Conservation (phyloP, 306 rosid species). For the Vigna unguiculata region DNA sequence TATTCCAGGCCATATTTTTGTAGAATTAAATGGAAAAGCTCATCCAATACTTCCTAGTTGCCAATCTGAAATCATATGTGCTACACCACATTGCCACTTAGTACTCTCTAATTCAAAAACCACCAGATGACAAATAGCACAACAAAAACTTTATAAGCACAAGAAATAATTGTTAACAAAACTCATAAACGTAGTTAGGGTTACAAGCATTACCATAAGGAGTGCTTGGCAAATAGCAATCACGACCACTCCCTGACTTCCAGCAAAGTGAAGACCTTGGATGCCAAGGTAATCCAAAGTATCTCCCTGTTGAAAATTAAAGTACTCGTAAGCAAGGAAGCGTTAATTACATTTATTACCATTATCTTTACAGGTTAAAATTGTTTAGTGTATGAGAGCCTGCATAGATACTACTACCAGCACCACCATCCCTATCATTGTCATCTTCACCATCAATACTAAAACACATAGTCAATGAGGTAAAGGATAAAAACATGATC, state of each 20-base stretch:
- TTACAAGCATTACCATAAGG: slow-evolving; percentile 71
- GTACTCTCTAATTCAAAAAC: background rate
- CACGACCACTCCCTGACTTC: slow-evolving; percentile 94
- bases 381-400: background rate
- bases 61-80: slow-evolving; percentile 32
- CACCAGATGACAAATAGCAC: slow-evolving; percentile 23
- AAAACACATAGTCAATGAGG: background rate
- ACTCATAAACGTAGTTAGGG: slow-evolving; percentile 6
- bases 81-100: slow-evolving; percentile 27
- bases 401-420: background rate
- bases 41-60: slow-evolving; percentile 11
- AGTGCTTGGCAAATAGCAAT: slow-evolving; percentile 94
- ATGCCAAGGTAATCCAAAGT: slow-evolving; percentile 94
- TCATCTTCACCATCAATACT: background rate
- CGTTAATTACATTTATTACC: slow-evolving; percentile 25
- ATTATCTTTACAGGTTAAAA: background rate
- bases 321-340: slow-evolving; percentile 26
- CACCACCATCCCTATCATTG: too few species aligned
- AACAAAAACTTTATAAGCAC: background rate
- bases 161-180: slow-evolving; percentile 27
- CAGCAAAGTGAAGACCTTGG: slow-evolving; percentile 94
- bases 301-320: slow-evolving; percentile 72
- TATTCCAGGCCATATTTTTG: background rate
- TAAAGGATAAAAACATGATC: background rate
- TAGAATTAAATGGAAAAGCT: background rate